Base-by-base conservation (phyloP, 768 basidiomycete genomes). In the Rhizopogon vinicolor region DNA sequence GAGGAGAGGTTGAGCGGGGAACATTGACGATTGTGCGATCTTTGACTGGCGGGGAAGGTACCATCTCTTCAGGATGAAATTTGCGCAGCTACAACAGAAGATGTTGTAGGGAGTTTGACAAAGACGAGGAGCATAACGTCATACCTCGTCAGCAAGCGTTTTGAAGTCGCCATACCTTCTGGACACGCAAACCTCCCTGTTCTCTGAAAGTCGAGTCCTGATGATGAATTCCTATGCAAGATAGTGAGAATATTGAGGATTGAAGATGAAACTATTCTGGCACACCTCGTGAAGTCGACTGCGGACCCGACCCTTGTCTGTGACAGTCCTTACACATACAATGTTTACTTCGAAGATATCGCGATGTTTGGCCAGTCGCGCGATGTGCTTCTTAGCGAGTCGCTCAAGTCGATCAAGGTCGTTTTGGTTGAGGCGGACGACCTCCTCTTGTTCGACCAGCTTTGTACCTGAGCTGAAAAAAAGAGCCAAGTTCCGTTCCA, bases 121-220 rank as follows among this genome's bases (percentile, higher is more conserved):
- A 37, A 16, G 22, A 44, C 31, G 9, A 29, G 10, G 35, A 39
- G 7, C 13, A 4, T 14, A 51, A 33, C 28, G 19, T 67, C 79
- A 19, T 60, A 90, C 94, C 77, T 97, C 93, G 46, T 85, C 81
- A 2, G 87, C 85, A 16, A 99, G 79, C 2, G 93, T 89, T 66
- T 78, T 87, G 70, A 99, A 99, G 68, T 99, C 97, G 7, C 96
- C 96, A 67, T 98, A 94, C 59, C 97, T 80, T 55, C 97, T 80
- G 1, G 93, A 90, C 5, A 98, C 97, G 69, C 84, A 93, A 1
- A 93, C 79, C 60, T 97, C 94, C 2, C 76, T 79, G 58, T 79
- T 78, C 13, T 83, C 78, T 6, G 84, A 81, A 41, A 93, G 79
- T 14, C 87, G 80, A 0, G 95, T 98, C 31, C 93, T 84, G 31